These are phyloP conservation scores for Heterobasidion annosum DNA, from an alignment of 1,284 basidiomycete species.

Conservation along the genomic window DNA sequence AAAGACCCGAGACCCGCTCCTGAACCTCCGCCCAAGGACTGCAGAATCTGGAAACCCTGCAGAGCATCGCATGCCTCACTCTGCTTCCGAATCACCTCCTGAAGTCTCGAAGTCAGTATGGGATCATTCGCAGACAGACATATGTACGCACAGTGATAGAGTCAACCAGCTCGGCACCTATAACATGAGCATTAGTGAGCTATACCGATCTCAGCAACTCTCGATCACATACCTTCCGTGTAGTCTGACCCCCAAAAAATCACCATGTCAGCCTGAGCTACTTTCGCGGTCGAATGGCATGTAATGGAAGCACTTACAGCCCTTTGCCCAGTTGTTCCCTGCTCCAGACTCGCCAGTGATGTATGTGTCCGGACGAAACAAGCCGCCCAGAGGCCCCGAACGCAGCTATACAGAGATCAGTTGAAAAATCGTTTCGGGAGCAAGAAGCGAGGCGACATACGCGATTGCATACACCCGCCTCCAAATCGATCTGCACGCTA, in stretches of 20 bases:
- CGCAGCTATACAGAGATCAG: conserved; percentile 37
- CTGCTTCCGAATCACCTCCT: conserved; percentile 70
- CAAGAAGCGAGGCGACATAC: conserved; percentile 25
- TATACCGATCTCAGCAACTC: background rate
- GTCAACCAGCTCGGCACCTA: conserved; percentile 90
- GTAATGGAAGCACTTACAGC: conserved; percentile 46
- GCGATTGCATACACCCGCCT: conserved; percentile 82
- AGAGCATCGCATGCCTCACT: conserved; percentile 79
- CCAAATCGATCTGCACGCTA: conserved; percentile 86
- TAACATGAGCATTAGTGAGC: background rate
- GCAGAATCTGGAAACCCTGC: conserved; percentile 91
- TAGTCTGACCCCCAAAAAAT: conserved; percentile 43
- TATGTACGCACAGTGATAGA: conserved; percentile 51
- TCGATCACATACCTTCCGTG: conserved; percentile 57
- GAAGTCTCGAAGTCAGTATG: background rate
- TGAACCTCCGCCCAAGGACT: conserved; percentile 92
- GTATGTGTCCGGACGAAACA: conserved; percentile 90
- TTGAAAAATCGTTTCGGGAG: background rate
- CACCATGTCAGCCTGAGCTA: background rate
- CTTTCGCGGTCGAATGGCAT: background rate
- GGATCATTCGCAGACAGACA: background rate
- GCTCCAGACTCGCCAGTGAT: conserved; percentile 70
- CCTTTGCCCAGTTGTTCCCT: conserved; percentile 92
- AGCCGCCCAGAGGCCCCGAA: conserved; percentile 56
- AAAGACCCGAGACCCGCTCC: conserved; percentile 83